Base-by-base conservation (phyloP, 78 protist species). In the Dictyostelium purpureum region DNA sequence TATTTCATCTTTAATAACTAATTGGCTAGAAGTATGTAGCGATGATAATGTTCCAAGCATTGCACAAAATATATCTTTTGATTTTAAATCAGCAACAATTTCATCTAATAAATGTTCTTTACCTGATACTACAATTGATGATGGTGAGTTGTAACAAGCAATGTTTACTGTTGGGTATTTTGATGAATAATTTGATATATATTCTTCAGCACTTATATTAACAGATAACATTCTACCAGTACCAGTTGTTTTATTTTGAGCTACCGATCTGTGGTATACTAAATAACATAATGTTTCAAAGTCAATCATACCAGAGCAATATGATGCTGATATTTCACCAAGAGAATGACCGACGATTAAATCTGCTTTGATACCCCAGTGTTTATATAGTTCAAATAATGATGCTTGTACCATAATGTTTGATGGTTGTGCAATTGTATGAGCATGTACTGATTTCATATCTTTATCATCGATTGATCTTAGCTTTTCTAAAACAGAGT, bases 181-280 rank as follows among this genome's bases (percentile, higher is more conserved):
- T 12, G 47, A 28, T 9, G 38, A 9, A 10, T 35, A 65, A 18
- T 35, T 35, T 35, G 38, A 10, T 16, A 35, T 33, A 2, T 65
- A 65, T 31, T 35, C 43, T 11, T 65, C 47, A 2, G 21, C 0
- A 35, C 28, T 35, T 35, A 57, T 19, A 28, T 24, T 28, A 28
- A 78, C 24, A 19, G 89, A 67, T 51, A 81, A 14, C 89, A 81
- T 81, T 51, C 89, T 51, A 12, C 89, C 89, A 45, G 16, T 81
- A 0, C 77, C 77, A n/a, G 14, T 18, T 1, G 77, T 52, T 38
- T 57, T 47, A 11, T 0, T 11, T 40, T 65, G 77, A n/a, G 43
- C 49, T 4, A 24, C 1, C 24, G 66, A 43, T 51, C 89, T 33
- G 9, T 47, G 79, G 51, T 69, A 52, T 51, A 81, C 16, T 12